phyloP scores from a whole-genome alignment of 208 protist genomes.

The Trypanosoma boissoni region DNA sequence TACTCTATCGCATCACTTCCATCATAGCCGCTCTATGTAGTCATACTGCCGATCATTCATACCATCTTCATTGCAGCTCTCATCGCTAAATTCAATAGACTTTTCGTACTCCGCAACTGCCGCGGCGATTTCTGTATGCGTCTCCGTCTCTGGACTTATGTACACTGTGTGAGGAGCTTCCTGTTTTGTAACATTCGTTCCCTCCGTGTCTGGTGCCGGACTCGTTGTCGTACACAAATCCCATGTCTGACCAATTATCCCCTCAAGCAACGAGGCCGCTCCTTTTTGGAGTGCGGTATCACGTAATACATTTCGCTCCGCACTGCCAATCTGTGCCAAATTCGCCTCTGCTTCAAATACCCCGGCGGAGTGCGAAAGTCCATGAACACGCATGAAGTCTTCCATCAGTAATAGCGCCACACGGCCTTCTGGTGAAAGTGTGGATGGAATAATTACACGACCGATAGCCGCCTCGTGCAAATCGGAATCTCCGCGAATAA shows the following conservation, averaged over 20 bases:
- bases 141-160: slow-evolving; percentile 7
- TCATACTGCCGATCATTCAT: slow-evolving; percentile 26
- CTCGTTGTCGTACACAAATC: no score
- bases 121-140: slow-evolving; percentile 27
- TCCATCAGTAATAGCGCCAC: slow-evolving; percentile 64
- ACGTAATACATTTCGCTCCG: slow-evolving; percentile 3
- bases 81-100: slow-evolving; percentile 60
- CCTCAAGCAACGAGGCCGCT: background rate
- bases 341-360: slow-evolving; percentile 66
- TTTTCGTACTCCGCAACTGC: slow-evolving; percentile 53
- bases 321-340: slow-evolving; percentile 16
- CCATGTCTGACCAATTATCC: background rate
- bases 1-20: no score
- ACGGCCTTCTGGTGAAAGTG: slow-evolving; percentile 26
- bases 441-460: slow-evolving; percentile 14
- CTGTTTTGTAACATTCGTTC: slow-evolving; percentile 7
- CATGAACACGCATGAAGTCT: slow-evolving; percentile 64
- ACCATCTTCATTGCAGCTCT: background rate
- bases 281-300: background rate
- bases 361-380: slow-evolving; percentile 45
- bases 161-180: background rate
- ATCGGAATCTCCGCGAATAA: slow-evolving; percentile 60
- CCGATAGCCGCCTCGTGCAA: slow-evolving; percentile 46
- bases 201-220: background rate
- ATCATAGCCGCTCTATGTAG: no score